A percentile compares a stretch with the other conserved stretches of the same genome.
Conservation (phyloP, 768 basidiomycete species). For the Amanita exitialis region DNA sequence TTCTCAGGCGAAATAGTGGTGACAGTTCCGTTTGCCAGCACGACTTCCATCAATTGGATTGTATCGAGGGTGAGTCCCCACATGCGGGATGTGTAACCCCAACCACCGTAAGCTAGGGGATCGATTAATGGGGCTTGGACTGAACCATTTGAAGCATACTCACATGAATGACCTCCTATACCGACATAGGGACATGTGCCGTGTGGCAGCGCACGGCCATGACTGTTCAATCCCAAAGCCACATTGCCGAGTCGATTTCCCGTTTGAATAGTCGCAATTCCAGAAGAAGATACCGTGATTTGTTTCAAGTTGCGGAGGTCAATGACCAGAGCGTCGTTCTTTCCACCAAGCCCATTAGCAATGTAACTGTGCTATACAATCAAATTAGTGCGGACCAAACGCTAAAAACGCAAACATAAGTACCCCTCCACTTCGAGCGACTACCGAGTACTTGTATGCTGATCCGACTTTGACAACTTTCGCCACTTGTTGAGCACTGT, state of each 20-base stretch:
- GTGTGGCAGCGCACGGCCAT: slow-evolving; percentile 38
- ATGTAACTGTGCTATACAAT: slow-evolving; percentile 35
- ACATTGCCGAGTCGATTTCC: slow-evolving; percentile 40
- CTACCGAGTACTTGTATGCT: slow-evolving; percentile 19
- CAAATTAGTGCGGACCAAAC: background rate
- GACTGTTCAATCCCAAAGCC: slow-evolving; percentile 25
- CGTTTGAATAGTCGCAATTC: slow-evolving; percentile 28
- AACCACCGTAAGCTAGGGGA: slow-evolving; percentile 19
- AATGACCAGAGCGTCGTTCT: slow-evolving; percentile 32
- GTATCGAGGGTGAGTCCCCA: slow-evolving; percentile 27
- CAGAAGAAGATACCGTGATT: slow-evolving; percentile 22
- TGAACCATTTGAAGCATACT: background rate
- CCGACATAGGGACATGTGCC: slow-evolving; percentile 45
- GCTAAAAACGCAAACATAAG: slow-evolving; percentile 14
- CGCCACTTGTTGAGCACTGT: slow-evolving; percentile 18
- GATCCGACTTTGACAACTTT: slow-evolving; percentile 17
- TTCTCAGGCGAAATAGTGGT: slow-evolving; percentile 21
- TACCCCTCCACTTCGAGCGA: slow-evolving; percentile 33
- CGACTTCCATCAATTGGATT: slow-evolving; percentile 22
- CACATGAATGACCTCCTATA: slow-evolving; percentile 42
- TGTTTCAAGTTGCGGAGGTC: slow-evolving; percentile 32
- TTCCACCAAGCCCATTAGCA: slow-evolving; percentile 36
- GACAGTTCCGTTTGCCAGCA: slow-evolving; percentile 22
- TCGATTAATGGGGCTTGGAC: too few relatives aligned
- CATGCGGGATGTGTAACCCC: slow-evolving; percentile 23